Percentiles rank a stretch among this genome's conserved stretches.
phyloP scores from a whole-genome alignment of 176 grass and related monocot genomes.

The Rhynchospora breviuscula region DNA sequence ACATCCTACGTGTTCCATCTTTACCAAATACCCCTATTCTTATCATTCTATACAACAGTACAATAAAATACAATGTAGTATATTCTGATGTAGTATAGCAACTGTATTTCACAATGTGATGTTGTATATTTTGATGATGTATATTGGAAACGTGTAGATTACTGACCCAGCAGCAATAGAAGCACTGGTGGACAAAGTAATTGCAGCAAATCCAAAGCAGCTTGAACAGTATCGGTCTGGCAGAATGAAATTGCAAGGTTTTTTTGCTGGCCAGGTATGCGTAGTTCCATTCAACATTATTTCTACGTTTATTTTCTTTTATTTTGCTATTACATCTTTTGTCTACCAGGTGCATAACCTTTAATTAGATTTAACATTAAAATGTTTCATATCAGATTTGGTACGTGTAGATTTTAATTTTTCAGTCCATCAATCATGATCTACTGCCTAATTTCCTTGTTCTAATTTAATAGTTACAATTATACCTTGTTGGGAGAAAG shows the following conservation, averaged over 20 bases:
- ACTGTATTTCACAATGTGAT: not conserved
- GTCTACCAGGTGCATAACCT: not conserved
- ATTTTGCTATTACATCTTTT: not conserved
- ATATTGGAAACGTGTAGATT: slow-evolving; percentile 40
- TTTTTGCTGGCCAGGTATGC: slow-evolving; percentile 81
- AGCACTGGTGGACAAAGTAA: slow-evolving; percentile 66
- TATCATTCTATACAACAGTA: too few relatives aligned
- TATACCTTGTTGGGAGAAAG: not conserved
- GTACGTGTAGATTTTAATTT: not conserved
- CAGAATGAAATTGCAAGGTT: slow-evolving; percentile 83
- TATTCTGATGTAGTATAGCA: not conserved
- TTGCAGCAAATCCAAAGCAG: slow-evolving; percentile 75
- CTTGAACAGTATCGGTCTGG: slow-evolving; percentile 73
- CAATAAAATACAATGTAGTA: too few relatives aligned
- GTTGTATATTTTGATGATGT: not conserved
- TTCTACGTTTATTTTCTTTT: slow-evolving; percentile 15
- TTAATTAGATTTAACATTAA: not conserved
- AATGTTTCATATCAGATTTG: not conserved
- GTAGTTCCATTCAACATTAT: not conserved
- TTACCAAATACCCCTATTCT: too few relatives aligned
- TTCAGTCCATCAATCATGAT: not conserved
- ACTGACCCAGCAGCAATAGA: slow-evolving; percentile 72
- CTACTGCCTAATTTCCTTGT: not conserved
- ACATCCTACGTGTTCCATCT: too few relatives aligned
- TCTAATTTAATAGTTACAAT: not conserved